Evolutionary conservation across 163 green algal genomes (phyloP).

Genomic region (Volvox carteri): DNA sequence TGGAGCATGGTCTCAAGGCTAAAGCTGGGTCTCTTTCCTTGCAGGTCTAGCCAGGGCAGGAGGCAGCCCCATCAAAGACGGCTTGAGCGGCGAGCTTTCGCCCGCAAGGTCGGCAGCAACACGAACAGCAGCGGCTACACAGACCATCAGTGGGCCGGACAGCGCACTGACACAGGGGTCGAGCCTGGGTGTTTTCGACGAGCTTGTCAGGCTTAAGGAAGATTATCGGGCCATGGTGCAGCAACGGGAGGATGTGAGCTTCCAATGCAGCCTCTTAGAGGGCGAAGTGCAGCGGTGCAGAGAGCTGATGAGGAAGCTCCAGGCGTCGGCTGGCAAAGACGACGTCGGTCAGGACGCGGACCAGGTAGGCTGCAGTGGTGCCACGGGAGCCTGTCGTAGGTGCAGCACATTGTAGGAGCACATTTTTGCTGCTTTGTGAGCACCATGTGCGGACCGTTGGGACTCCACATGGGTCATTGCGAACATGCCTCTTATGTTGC

Average conservation of each 20-base stretch:
- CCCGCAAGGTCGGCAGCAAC: neutral
- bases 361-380: conserved; percentile 23
- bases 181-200: neutral
- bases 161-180: neutral
- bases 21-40: too few species aligned
- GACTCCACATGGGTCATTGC: too few species aligned
- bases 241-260: conserved; percentile 19
- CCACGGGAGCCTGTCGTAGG: too few species aligned
- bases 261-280: neutral
- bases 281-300: neutral
- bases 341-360: neutral
- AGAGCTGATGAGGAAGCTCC: neutral
- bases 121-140: neutral
- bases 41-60: neutral
- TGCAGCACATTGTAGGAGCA: too few species aligned
- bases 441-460: too few species aligned
- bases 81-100: neutral
- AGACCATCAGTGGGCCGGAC: neutral
- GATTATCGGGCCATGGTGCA: neutral
- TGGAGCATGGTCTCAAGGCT: too few species aligned
- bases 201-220: neutral
- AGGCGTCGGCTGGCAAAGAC: neutral
- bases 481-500: too few species aligned
- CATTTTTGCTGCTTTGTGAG: too few species aligned
- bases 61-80: neutral